A percentile compares a stretch with the other conserved stretches of the same genome.
phyloP scores from a whole-genome alignment of 2,329 filamentous ascomycete species.

The Ceratocystis eucalypticola region DNA sequence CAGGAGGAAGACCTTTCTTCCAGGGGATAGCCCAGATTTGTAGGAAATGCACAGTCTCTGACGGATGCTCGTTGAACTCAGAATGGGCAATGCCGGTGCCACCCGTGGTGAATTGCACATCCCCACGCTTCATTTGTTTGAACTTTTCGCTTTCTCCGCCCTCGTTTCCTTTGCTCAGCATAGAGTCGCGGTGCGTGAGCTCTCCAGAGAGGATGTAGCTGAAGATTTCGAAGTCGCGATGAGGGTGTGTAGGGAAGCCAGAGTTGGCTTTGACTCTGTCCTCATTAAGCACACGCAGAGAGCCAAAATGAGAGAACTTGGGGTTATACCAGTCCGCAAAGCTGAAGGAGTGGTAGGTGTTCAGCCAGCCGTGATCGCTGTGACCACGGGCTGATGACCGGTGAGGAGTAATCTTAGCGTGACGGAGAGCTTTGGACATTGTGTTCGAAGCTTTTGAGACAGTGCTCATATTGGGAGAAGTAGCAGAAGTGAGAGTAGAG shows the following conservation, averaged over 20 bases:
- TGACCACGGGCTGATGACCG: constrained; percentile 60
- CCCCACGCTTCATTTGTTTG: constrained; percentile 59
- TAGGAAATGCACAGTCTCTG: constrained; percentile 65
- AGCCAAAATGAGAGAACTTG: constrained; percentile 53
- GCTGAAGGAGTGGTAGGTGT: constrained; percentile 75
- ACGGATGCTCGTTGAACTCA: constrained; percentile 63
- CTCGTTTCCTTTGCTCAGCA: constrained; percentile 58
- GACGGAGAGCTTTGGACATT: constrained; percentile 50
- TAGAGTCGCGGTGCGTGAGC: constrained; percentile 75
- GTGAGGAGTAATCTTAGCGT: constrained; percentile 62
- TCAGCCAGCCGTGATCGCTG: constrained; percentile 73
- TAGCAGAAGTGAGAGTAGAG: constrained; percentile 6
- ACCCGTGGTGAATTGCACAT: constrained; percentile 85
- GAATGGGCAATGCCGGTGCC: constrained; percentile 69
- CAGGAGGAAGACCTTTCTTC: constrained; percentile 55
- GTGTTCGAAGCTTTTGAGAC: constrained; percentile 29
- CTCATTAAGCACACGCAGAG: constrained; percentile 76
- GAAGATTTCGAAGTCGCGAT: constrained; percentile 83
- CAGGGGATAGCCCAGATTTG: constrained; percentile 83
- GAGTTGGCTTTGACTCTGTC: constrained; percentile 61
- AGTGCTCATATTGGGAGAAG: constrained; percentile 26
- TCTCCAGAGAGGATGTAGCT: constrained; percentile 75
- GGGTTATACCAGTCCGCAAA: constrained; percentile 64
- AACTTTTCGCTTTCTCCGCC: constrained; percentile 48
- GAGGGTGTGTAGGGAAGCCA: constrained; percentile 74